Evolutionary conservation across 371 early-diverging fungal species (phyloP).

Genomic region (Coemansia sp.): DNA sequence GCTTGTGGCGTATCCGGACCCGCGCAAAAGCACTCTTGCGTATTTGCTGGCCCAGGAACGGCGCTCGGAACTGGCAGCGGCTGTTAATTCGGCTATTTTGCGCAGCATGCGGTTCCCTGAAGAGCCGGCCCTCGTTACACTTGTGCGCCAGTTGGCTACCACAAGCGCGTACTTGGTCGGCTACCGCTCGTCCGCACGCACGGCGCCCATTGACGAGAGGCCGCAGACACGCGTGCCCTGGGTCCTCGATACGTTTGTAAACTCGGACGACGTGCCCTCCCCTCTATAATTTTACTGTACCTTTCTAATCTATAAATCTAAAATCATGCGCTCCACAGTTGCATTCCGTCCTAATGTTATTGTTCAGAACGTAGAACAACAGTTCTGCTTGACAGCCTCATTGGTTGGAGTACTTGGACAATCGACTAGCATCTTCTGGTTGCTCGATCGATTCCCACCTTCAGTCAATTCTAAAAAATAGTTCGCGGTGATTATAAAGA

Average conservation of each 20-base stretch:
- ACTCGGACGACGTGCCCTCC: slow-evolving; percentile 21
- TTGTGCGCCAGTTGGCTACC: slow-evolving; percentile 44
- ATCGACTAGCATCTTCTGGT: not conserved
- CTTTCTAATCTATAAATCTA: not conserved
- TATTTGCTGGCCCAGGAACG: slow-evolving; percentile 29
- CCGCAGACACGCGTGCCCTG: slow-evolving; percentile 21
- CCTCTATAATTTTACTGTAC: not conserved
- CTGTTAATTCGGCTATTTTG: slow-evolving; percentile 39
- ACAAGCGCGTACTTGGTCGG: slow-evolving; percentile 36
- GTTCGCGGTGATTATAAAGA: slow-evolving; percentile 20
- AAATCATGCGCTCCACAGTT: not conserved
- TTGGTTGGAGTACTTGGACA: not conserved
- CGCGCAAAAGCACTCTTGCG: slow-evolving; percentile 29
- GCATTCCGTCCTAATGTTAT: no score
- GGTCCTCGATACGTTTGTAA: slow-evolving; percentile 40
- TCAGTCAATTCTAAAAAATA: not conserved
- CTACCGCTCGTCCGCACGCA: slow-evolving; percentile 13
- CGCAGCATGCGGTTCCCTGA: slow-evolving; percentile 21
- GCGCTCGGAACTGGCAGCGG: slow-evolving; percentile 27
- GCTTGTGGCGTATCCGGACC: slow-evolving; percentile 38
- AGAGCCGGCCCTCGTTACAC: slow-evolving; percentile 33
- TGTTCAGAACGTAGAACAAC: not conserved
- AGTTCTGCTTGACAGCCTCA: not conserved
- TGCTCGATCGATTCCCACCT: slow-evolving; percentile 17
- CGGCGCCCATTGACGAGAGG: not conserved